Evolutionary conservation across 371 early-diverging fungal genomes (phyloP).

Genomic region (Apophysomyces sp.): DNA sequence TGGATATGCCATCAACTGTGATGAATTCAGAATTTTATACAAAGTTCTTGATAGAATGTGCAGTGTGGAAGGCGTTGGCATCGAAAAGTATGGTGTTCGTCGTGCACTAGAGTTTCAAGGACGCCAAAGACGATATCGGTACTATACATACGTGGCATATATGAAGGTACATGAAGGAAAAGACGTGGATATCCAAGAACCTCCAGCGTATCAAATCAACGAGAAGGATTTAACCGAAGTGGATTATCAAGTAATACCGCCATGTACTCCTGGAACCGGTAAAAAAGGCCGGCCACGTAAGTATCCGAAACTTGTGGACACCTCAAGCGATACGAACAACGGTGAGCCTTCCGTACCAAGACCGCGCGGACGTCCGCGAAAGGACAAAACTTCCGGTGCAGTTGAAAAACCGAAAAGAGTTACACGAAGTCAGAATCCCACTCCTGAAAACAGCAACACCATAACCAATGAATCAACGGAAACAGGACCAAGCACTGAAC

Average conservation of each 20-base stretch:
- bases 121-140: slow-evolving; percentile 31
- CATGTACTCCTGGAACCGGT: neutral
- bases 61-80: neutral
- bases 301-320: neutral
- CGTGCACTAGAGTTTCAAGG: slow-evolving; percentile 40
- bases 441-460: neutral
- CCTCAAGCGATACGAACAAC: no score
- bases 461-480: neutral
- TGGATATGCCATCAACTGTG: neutral
- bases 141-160: slow-evolving; percentile 24
- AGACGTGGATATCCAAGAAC: slow-evolving; percentile 7
- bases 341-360: no score
- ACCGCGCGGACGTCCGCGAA: neutral
- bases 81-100: slow-evolving; percentile 9
- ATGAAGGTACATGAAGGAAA: slow-evolving; percentile 10
- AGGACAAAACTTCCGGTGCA: neutral
- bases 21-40: slow-evolving; percentile 19
- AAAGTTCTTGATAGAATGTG: slow-evolving; percentile 20
- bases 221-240: slow-evolving; percentile 2
- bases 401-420: neutral
- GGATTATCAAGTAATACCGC: neutral
- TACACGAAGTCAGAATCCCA: neutral
- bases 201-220: slow-evolving; percentile 1
- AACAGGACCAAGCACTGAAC: neutral
- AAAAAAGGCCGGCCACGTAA: neutral